phyloP scores from a whole-genome alignment of 805 yeast species.

The Kazachstania kunashirensis region DNA sequence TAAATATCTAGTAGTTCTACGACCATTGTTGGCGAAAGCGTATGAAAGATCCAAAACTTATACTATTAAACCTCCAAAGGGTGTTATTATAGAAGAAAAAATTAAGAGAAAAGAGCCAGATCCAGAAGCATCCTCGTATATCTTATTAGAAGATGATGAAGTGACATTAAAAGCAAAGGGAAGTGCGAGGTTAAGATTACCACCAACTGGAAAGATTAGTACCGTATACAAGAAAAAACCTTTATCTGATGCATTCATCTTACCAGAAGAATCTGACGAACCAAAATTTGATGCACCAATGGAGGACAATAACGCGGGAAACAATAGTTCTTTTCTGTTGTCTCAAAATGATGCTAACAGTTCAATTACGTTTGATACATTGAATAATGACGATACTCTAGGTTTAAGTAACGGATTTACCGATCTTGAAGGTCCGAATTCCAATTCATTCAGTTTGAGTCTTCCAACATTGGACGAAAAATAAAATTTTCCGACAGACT shows the following conservation, averaged over 20 bases:
- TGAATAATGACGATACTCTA: neutral
- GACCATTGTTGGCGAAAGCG: slow-evolving; percentile 42
- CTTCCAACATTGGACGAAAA: slow-evolving; percentile 11
- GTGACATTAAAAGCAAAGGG: slow-evolving; percentile 65
- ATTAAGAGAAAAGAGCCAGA: slow-evolving; percentile 13
- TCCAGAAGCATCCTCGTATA: slow-evolving; percentile 31
- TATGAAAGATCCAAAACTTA: slow-evolving; percentile 34
- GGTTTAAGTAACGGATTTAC: slow-evolving; percentile 4
- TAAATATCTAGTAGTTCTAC: slow-evolving; percentile 40
- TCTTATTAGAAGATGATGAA: slow-evolving; percentile 72
- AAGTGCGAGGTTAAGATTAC: slow-evolving; percentile 66
- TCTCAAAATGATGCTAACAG: slow-evolving; percentile 1
- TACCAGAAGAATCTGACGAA: slow-evolving; percentile 30
- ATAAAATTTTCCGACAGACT: too few relatives aligned
- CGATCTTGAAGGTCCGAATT: slow-evolving; percentile 4
- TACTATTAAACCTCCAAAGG: slow-evolving; percentile 36
- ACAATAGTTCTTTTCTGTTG: neutral
- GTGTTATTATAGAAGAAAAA: slow-evolving; percentile 29
- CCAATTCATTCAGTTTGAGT: slow-evolving; percentile 16
- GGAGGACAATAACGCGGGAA: neutral
- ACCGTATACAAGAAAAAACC: slow-evolving; percentile 60
- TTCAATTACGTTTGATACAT: neutral
- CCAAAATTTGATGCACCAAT: slow-evolving; percentile 2
- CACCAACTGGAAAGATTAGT: slow-evolving; percentile 82
- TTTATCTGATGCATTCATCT: slow-evolving; percentile 43